Conservation (phyloP, 768 basidiomycete species). For the Rhizopogon sp. region DNA sequence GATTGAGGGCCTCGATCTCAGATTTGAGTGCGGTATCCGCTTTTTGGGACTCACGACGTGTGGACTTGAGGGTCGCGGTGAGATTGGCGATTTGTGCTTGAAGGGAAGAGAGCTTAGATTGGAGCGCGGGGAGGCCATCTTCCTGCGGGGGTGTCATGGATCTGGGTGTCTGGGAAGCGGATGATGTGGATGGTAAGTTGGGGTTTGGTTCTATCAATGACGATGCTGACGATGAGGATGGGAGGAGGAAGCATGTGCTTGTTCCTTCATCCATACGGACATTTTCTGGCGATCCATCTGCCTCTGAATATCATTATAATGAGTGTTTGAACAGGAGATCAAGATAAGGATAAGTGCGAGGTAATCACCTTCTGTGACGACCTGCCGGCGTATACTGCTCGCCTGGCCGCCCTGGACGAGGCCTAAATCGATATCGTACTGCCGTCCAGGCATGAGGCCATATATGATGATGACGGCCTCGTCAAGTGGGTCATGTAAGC, state of each 20-base stretch:
- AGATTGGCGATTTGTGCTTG: slow-evolving; percentile 67
- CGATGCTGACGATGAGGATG: slow-evolving; percentile 21
- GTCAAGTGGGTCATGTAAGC: slow-evolving; percentile 74
- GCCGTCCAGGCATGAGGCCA: slow-evolving; percentile 80
- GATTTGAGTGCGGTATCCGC: slow-evolving; percentile 74
- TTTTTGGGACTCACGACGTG: slow-evolving; percentile 78
- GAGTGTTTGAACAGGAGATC: neutral
- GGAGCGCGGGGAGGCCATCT: slow-evolving; percentile 62
- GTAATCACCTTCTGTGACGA: slow-evolving; percentile 51
- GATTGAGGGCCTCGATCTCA: slow-evolving; percentile 81
- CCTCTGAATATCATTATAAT: neutral
- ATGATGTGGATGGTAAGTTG: slow-evolving; percentile 13
- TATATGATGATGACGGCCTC: slow-evolving; percentile 91
- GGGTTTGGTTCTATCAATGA: slow-evolving; percentile 24
- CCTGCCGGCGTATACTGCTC: slow-evolving; percentile 48
- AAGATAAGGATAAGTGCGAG: neutral
- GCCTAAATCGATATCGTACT: slow-evolving; percentile 85
- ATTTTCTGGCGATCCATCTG: too few species aligned
- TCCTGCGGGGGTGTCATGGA: slow-evolving; percentile 43
- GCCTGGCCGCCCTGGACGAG: slow-evolving; percentile 58
- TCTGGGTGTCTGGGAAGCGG: slow-evolving; percentile 19
- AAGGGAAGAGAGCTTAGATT: slow-evolving; percentile 56
- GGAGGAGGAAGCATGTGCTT: neutral
- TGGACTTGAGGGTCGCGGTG: slow-evolving; percentile 64
- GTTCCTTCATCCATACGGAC: neutral